Evolutionary conservation across 148 eudicot species (phyloP).

Genomic region (Rhododendron molle): DNA sequence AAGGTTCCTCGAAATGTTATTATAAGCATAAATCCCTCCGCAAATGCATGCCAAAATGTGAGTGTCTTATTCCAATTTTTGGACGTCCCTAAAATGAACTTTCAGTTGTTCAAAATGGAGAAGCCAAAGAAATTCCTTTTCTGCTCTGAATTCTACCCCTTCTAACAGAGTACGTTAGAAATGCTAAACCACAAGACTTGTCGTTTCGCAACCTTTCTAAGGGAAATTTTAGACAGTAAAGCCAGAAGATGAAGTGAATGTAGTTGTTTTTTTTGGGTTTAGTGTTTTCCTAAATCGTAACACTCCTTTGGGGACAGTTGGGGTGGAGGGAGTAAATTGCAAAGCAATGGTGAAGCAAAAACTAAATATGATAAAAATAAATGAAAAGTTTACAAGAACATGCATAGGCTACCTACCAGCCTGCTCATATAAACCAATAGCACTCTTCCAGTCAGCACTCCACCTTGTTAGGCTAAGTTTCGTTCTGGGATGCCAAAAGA

Average conservation of each 20-base stretch:
- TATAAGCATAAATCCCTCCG: not conserved
- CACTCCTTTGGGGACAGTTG: not conserved
- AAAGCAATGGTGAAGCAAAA: not conserved
- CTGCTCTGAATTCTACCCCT: not conserved
- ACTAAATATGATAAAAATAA: not conserved
- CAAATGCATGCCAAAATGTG: not conserved
- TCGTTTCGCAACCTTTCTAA: not conserved
- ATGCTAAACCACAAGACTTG: not conserved
- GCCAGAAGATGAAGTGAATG: not conserved
- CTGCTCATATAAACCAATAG: constrained; percentile 70
- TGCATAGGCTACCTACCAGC: constrained; percentile 43
- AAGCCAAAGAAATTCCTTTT: not conserved
- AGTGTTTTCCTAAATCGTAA: not conserved
- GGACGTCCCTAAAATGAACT: not conserved
- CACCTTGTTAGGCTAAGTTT: constrained; percentile 79
- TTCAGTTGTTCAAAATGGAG: not conserved
- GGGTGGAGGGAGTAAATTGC: not conserved
- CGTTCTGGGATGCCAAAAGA: constrained; percentile 31
- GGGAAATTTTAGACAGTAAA: not conserved
- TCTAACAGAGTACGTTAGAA: not conserved
- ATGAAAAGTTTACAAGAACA: not conserved
- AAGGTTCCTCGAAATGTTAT: not conserved
- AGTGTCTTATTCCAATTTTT: not conserved
- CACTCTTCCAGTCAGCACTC: constrained; percentile 88
- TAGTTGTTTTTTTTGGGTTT: not conserved